These are phyloP conservation scores for Tolypocladium inflatum DNA, from an alignment of 2,329 filamentous ascomycete genomes.

Conservation along the genomic window DNA sequence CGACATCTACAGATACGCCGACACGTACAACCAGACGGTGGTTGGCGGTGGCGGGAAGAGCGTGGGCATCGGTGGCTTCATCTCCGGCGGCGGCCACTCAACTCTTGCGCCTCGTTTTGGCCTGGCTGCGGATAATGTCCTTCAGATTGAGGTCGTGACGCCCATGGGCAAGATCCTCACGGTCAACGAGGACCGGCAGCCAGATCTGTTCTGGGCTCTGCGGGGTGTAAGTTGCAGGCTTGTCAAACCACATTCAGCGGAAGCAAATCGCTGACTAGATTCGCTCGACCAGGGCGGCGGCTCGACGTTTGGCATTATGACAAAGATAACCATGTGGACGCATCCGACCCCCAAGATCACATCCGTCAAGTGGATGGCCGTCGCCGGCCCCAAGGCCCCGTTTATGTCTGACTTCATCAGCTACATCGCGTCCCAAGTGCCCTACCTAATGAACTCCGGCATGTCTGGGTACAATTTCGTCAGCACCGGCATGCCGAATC, in stretches of 20 bases:
- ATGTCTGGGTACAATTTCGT: conserved; percentile 40
- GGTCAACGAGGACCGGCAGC: conserved; percentile 41
- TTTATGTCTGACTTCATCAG: conserved; percentile 36
- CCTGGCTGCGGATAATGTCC: conserved; percentile 51
- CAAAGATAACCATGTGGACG: conserved; percentile 45
- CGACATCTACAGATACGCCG: conserved; percentile 35
- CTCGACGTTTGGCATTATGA: conserved; percentile 51
- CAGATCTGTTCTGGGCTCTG: conserved; percentile 56
- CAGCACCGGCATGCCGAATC: conserved; percentile 21
- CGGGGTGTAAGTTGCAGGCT: conserved; percentile 34
- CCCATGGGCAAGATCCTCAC: conserved; percentile 38
- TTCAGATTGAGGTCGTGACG: conserved; percentile 49
- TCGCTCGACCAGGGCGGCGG: conserved; percentile 38
- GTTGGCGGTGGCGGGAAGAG: conserved; percentile 45
- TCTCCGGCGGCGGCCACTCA: conserved; percentile 52
- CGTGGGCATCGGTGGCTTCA: conserved; percentile 52
- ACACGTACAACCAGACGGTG: conserved; percentile 34
- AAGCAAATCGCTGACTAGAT: neutral
- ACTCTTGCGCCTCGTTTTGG: conserved; percentile 43
- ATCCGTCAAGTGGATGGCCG: conserved; percentile 10
- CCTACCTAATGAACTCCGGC: conserved; percentile 37
- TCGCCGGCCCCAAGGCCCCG: conserved; percentile 19
- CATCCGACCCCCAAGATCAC: conserved; percentile 30
- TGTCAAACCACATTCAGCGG: too few relatives aligned
- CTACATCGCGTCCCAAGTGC: conserved; percentile 35